Conservation (phyloP, 2,329 filamentous ascomycete species). For the Aspergillus luchuensis region DNA sequence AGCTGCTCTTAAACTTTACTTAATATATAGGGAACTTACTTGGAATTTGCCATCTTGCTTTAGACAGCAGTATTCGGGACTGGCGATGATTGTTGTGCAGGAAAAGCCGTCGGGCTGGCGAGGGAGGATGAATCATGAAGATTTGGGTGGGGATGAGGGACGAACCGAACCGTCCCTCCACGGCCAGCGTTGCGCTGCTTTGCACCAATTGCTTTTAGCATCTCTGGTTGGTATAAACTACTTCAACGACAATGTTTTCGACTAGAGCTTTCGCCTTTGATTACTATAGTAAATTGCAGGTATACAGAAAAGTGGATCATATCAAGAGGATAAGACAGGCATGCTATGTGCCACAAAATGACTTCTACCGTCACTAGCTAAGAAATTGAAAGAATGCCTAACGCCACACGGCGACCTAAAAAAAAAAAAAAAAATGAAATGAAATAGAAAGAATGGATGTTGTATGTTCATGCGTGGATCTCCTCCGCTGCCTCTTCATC, state of each 20-base stretch:
- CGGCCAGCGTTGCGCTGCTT: background rate
- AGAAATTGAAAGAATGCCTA: background rate
- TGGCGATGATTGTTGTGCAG: background rate
- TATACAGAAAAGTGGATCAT: background rate
- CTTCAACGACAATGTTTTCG: background rate
- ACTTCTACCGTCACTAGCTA: conserved; percentile 3
- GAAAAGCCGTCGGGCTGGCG: background rate
- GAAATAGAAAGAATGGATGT: background rate
- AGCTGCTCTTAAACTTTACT: conserved; percentile 47
- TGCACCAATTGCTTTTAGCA: background rate
- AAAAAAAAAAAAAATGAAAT: background rate
- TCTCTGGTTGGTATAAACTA: background rate
- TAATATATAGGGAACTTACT: background rate
- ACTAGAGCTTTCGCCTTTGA: background rate
- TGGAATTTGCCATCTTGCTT: conserved; percentile 21
- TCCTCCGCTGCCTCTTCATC: conserved; percentile 46
- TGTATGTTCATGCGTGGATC: conserved; percentile 14
- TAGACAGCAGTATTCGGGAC: background rate
- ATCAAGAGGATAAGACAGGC: background rate
- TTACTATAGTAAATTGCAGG: background rate
- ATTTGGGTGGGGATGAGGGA: conserved; percentile 1
- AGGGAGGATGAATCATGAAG: background rate
- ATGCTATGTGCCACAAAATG: background rate
- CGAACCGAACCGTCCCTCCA: background rate
- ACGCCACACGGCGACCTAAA: background rate